phyloP scores from a whole-genome alignment of 805 yeast species.

The Tetrapisispora pingtungensis region DNA sequence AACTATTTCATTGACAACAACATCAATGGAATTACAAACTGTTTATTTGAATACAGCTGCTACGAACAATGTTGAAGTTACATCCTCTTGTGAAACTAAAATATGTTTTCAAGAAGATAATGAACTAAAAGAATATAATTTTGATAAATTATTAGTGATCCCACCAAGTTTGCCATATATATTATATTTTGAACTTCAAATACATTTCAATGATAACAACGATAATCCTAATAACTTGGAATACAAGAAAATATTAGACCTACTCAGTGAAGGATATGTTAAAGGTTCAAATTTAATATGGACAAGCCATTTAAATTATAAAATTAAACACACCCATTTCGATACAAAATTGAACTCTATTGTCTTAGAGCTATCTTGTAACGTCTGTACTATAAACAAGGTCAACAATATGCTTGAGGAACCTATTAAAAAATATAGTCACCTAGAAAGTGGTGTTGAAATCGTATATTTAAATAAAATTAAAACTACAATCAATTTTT shows the following conservation, averaged over 20 bases:
- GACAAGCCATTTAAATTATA: neutral
- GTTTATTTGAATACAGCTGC: neutral
- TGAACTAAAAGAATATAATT: no score
- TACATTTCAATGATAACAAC: neutral
- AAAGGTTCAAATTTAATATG: neutral
- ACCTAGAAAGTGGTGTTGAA: conserved; percentile 5
- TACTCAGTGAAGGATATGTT: neutral
- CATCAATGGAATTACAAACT: neutral
- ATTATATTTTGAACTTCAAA: neutral
- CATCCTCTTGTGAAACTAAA: neutral
- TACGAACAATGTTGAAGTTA: neutral
- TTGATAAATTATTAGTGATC: neutral
- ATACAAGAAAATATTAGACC: neutral
- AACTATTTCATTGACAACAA: no score
- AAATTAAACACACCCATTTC: neutral
- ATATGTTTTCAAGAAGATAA: neutral
- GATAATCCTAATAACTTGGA: neutral
- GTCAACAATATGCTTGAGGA: conserved; percentile 7
- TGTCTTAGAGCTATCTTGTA: conserved; percentile 3
- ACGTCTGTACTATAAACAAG: conserved; percentile 10
- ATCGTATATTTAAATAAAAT: neutral
- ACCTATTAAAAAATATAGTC: conserved; percentile 6
- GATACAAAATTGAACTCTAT: neutral
- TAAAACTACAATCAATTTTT: neutral
- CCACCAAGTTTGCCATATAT: neutral